A percentile compares a stretch with the other conserved stretches of the same genome.
phyloP scores from a whole-genome alignment of 116 monocot genomes.

The Thalassia testudinum region DNA sequence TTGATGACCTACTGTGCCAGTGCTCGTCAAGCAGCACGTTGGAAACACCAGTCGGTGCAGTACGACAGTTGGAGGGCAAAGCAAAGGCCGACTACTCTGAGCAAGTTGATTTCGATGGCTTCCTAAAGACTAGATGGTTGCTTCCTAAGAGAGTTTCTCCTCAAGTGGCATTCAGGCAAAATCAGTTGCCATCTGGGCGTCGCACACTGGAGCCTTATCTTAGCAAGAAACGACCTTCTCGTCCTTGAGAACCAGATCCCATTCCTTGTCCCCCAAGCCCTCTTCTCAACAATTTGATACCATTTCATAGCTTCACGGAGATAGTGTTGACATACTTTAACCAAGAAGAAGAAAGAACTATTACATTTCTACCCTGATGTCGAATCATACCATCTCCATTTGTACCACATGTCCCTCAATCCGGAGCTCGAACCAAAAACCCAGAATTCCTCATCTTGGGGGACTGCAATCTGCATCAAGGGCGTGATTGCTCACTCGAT shows the following conservation, averaged over 20 bases:
- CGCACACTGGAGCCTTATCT: slow-evolving; percentile 1
- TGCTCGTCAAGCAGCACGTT: no score
- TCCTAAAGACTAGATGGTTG: slow-evolving; percentile 13
- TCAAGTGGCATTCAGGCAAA: background rate
- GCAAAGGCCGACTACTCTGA: no score
- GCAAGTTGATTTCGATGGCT: no score
- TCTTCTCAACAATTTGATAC: background rate
- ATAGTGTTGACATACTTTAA: no score
- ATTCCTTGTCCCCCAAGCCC: slow-evolving; percentile 9
- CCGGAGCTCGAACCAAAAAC: background rate
- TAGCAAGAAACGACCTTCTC: slow-evolving; percentile 14
- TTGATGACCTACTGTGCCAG: no score
- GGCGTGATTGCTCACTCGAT: no score
- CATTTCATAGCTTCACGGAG: no score
- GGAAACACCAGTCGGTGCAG: no score
- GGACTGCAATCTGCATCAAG: no score
- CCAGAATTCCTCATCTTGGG: no score
- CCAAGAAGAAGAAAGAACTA: no score
- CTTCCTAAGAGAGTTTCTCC: slow-evolving; percentile 18
- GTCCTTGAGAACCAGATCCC: slow-evolving; percentile 40
- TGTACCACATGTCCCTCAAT: slow-evolving; percentile 4
- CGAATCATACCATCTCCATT: slow-evolving; percentile 2
- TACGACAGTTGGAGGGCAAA: no score
- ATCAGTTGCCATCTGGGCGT: background rate
- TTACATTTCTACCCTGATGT: background rate